Evolutionary conservation across 179 eudicot genomes (phyloP).

Genomic region (Pouteria campechiana): DNA sequence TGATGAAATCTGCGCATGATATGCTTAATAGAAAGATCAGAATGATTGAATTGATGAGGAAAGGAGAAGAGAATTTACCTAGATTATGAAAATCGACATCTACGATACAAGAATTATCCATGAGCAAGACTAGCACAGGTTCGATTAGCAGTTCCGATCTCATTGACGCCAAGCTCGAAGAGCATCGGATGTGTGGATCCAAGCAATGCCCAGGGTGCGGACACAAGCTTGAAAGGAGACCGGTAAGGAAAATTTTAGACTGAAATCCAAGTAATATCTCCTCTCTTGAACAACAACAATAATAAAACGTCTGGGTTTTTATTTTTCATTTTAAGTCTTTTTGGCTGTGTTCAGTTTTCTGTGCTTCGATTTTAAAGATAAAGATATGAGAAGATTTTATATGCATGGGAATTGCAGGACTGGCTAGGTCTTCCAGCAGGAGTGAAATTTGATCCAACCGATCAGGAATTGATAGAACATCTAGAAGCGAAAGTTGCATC

Average conservation of each 20-base stretch:
- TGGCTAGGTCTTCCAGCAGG: slow-evolving; percentile 99
- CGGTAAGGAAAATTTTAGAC: slow-evolving; percentile 65
- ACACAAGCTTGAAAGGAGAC: slow-evolving; percentile 82
- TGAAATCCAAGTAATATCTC: too few species aligned
- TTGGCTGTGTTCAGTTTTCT: too few species aligned
- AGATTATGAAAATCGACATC: too few species aligned
- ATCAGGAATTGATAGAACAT: slow-evolving; percentile 92
- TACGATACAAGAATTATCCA: not conserved
- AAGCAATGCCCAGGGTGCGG: slow-evolving; percentile 95
- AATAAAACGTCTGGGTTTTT: too few species aligned
- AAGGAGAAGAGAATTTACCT: too few species aligned
- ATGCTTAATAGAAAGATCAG: too few species aligned
- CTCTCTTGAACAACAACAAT: too few species aligned
- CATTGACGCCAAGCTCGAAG: slow-evolving; percentile 92
- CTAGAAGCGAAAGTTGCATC: slow-evolving; percentile 86
- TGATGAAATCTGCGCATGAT: too few species aligned
- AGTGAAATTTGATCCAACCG: slow-evolving; percentile 97
- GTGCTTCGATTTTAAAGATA: too few species aligned
- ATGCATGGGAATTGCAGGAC: slow-evolving; percentile 31
- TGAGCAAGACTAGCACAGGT: slow-evolving; percentile 28
- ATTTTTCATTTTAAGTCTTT: too few species aligned
- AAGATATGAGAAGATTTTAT: too few species aligned
- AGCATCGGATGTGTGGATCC: slow-evolving; percentile 86
- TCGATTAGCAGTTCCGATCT: slow-evolving; percentile 67
- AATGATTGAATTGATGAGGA: not conserved